Evolutionary conservation across 2,329 filamentous ascomycete genomes (phyloP).

Genomic region (Apiospora phragmitis): DNA sequence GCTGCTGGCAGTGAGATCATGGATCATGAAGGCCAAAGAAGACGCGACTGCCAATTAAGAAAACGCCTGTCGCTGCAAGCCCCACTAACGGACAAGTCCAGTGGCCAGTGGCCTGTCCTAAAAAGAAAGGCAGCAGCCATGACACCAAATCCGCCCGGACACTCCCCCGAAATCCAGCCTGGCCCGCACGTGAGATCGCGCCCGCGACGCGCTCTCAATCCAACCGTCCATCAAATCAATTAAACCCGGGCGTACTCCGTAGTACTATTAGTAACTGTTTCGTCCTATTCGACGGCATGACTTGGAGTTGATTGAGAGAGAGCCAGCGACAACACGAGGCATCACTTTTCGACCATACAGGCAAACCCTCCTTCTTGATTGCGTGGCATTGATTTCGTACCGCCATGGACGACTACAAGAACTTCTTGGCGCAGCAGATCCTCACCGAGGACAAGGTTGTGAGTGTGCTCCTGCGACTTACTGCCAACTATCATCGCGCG

Average conservation of each 20-base stretch:
- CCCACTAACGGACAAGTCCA: background rate
- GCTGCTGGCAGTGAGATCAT: background rate
- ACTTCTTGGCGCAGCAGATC: constrained; percentile 73
- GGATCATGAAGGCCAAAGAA: background rate
- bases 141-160: background rate
- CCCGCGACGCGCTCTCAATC: constrained; percentile 14
- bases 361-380: background rate
- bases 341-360: background rate
- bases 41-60: constrained; percentile 18
- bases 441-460: constrained; percentile 75
- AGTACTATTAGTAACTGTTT: background rate
- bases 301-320: background rate
- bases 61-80: background rate
- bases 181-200: constrained; percentile 38
- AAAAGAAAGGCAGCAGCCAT: too few species aligned
- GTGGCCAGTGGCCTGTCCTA: background rate
- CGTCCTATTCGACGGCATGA: background rate
- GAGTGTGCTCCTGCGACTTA: constrained; percentile 35
- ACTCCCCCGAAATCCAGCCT: background rate
- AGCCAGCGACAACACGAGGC: background rate
- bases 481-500: background rate
- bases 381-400: background rate
- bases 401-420: constrained; percentile 63
- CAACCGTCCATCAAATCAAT: constrained; percentile 7
- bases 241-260: background rate